Evolutionary conservation across 192 early-diverging fungal species (phyloP).

Genomic region (Backusella circina): DNA sequence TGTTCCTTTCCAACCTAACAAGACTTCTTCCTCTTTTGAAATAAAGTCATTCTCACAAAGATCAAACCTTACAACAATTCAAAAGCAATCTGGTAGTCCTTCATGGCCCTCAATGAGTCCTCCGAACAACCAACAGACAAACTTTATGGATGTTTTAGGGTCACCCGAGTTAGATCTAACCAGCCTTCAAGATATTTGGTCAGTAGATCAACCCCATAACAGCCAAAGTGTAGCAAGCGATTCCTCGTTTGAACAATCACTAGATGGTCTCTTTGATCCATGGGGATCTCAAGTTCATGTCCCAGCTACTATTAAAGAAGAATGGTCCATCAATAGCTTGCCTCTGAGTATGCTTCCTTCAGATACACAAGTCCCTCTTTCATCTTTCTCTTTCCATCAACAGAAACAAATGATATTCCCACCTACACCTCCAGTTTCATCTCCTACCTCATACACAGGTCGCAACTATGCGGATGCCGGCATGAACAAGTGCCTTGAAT

Average conservation of each 20-base stretch:
- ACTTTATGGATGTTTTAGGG: background rate
- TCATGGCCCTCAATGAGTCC: background rate
- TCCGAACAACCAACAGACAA: background rate
- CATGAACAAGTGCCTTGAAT: background rate
- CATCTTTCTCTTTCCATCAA: background rate
- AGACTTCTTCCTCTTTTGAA: background rate
- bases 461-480: background rate
- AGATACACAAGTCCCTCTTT: background rate
- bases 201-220: background rate
- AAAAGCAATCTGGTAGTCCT: background rate
- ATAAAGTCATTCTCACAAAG: background rate
- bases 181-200: background rate
- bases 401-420: background rate
- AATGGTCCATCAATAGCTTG: background rate
- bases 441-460: background rate
- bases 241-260: background rate
- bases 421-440: background rate
- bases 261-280: background rate
- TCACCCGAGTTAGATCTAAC: background rate
- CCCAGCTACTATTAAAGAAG: conserved; percentile 5
- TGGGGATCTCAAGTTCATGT: background rate
- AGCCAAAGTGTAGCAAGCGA: background rate
- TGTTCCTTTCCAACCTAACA: background rate
- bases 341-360: background rate
- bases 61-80: background rate